These are phyloP conservation scores for Boletus pseudo-olivaceus DNA, from an alignment of 768 basidiomycete species.

Conservation along the genomic window DNA sequence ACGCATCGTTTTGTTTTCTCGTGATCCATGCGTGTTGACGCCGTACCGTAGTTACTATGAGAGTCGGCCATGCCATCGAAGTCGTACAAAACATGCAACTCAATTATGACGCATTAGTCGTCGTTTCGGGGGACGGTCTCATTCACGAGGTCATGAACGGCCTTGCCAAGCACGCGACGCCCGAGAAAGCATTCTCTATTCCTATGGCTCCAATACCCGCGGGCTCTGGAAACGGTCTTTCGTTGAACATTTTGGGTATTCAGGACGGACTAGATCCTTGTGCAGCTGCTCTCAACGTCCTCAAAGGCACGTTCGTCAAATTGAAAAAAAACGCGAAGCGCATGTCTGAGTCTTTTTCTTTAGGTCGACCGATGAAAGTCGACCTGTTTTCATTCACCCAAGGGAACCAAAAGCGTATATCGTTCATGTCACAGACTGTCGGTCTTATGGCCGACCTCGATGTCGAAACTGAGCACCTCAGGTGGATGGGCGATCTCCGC, in stretches of 20 bases:
- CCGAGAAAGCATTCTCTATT: slow-evolving; percentile 56
- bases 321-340: not conserved
- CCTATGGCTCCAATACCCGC: slow-evolving; percentile 79
- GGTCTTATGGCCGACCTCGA: slow-evolving; percentile 87
- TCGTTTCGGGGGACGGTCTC: slow-evolving; percentile 82
- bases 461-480: slow-evolving; percentile 75
- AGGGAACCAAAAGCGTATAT: slow-evolving; percentile 55
- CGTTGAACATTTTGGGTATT: slow-evolving; percentile 66
- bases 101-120: slow-evolving; percentile 66
- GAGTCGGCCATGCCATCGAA: slow-evolving; percentile 61
- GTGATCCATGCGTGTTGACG: not conserved
- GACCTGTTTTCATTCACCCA: slow-evolving; percentile 80
- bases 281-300: slow-evolving; percentile 68
- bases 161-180: slow-evolving; percentile 61
- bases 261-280: slow-evolving; percentile 70
- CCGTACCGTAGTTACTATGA: slow-evolving; percentile 52
- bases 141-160: slow-evolving; percentile 85
- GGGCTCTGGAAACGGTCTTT: slow-evolving; percentile 77
- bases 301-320: slow-evolving; percentile 54
- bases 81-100: slow-evolving; percentile 55
- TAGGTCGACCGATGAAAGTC: slow-evolving; percentile 69
- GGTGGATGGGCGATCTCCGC: slow-evolving; percentile 83
- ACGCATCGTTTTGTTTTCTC: not conserved
- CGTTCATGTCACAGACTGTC: slow-evolving; percentile 80
- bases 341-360: not conserved